Conservation (phyloP, 2,329 filamentous ascomycete genomes). For the Sporothrix phasma region DNA sequence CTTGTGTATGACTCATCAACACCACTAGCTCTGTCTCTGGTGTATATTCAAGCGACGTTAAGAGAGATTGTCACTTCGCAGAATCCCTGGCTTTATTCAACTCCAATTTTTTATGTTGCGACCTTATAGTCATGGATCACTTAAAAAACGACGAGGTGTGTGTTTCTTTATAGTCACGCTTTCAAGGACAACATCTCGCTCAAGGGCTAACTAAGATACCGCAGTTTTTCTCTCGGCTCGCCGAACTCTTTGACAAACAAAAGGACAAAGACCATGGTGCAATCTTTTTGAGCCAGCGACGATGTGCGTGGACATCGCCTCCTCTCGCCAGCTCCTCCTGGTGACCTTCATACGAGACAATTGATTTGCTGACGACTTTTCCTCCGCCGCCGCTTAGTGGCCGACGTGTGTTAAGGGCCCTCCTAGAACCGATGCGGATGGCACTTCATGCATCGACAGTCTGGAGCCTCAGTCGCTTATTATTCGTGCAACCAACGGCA, state of each 20-base stretch:
- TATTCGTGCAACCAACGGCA: slow-evolving; percentile 76
- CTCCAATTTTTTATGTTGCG: not conserved
- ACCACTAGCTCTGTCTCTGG: not conserved
- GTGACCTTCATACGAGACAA: not conserved
- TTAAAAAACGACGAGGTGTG: slow-evolving; percentile 34
- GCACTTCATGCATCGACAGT: slow-evolving; percentile 18
- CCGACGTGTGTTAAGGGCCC: slow-evolving; percentile 2
- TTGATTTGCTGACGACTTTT: not conserved
- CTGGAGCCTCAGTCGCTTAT: slow-evolving; percentile 59
- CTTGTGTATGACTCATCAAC: slow-evolving; percentile 12
- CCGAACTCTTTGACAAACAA: slow-evolving; percentile 55
- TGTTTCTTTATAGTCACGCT: not conserved
- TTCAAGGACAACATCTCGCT: not conserved
- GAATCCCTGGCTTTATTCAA: not conserved
- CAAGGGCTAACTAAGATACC: not conserved
- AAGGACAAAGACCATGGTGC: slow-evolving; percentile 63
- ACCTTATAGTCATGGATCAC: slow-evolving; percentile 24
- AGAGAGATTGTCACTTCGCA: too few relatives aligned
- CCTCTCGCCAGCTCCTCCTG: not conserved
- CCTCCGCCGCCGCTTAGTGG: too few relatives aligned
- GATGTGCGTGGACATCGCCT: slow-evolving; percentile 42
- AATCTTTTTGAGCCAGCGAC: slow-evolving; percentile 67
- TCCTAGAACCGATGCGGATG: not conserved
- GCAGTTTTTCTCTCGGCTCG: slow-evolving; percentile 65
- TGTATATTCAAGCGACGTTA: not conserved